Conservation (phyloP, 2,329 filamentous ascomycete genomes). For the Penicillium rolfsii region DNA sequence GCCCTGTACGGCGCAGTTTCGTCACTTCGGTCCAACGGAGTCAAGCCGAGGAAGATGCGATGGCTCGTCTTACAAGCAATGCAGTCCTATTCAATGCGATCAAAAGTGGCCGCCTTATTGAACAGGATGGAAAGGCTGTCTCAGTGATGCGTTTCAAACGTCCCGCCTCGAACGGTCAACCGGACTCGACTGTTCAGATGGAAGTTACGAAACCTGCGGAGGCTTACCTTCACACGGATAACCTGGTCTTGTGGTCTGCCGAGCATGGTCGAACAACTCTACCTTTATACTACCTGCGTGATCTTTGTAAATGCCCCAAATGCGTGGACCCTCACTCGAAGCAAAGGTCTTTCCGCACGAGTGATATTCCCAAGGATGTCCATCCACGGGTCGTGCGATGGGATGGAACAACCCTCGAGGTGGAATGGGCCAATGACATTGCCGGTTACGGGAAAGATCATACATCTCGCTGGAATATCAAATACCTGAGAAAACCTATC, state of each 20-base stretch:
- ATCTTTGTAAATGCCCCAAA: slow-evolving; percentile 56
- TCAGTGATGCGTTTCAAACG: neutral
- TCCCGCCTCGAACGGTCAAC: neutral
- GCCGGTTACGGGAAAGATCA: slow-evolving; percentile 48
- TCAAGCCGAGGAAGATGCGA: slow-evolving; percentile 6
- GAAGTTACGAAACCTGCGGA: neutral
- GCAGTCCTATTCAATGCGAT: slow-evolving; percentile 1
- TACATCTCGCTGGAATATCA: slow-evolving; percentile 38
- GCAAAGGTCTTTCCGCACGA: slow-evolving; percentile 66
- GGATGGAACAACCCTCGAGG: slow-evolving; percentile 50
- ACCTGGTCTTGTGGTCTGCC: neutral
- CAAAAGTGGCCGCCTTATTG: neutral
- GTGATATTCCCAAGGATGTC: slow-evolving; percentile 63
- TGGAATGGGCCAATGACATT: slow-evolving; percentile 66
- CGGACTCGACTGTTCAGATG: neutral
- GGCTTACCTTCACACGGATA: neutral
- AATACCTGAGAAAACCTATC: slow-evolving; percentile 18
- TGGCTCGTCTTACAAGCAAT: neutral
- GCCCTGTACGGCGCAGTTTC: slow-evolving; percentile 17
- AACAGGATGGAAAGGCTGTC: neutral
- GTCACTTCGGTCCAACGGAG: slow-evolving; percentile 13
- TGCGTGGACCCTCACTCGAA: slow-evolving; percentile 64
- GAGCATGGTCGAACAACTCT: slow-evolving; percentile 5
- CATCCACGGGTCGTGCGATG: slow-evolving; percentile 40
- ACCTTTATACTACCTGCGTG: slow-evolving; percentile 49